These are phyloP conservation scores for Pichia sp. DNA, from an alignment of 1,139 yeast species.

Conservation along the genomic window DNA sequence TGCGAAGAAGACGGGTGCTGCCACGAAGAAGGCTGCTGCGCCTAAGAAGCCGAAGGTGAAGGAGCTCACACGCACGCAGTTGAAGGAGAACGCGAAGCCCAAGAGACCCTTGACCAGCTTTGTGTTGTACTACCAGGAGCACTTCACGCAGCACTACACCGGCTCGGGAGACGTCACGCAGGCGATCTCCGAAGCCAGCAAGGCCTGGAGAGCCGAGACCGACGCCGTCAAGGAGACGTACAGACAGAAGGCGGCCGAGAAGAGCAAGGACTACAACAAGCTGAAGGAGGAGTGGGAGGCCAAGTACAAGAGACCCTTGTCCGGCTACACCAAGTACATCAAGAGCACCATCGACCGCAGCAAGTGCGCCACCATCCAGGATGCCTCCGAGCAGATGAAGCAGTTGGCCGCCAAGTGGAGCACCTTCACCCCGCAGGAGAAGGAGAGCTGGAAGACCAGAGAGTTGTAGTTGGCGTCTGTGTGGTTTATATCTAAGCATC, in stretches of 20 bases:
- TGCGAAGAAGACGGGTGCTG: constrained; percentile 5
- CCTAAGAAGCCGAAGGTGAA: constrained; percentile 10
- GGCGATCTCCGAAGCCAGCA: constrained; percentile 15
- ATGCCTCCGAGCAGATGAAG: constrained; percentile 5
- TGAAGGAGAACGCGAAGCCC: constrained; percentile 24
- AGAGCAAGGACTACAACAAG: constrained; percentile 13
- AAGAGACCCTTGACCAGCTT: constrained; percentile 23
- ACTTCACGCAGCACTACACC: constrained; percentile 14
- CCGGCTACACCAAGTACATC: constrained; percentile 25
- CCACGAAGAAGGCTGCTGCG: constrained; percentile 4
- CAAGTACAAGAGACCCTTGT: constrained; percentile 22
- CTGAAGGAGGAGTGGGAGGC: constrained; percentile 24
- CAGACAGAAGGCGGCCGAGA: constrained; percentile 5
- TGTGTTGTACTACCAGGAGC: constrained; percentile 21
- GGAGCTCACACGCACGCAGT: constrained; percentile 11
- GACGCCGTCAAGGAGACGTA: constrained; percentile 20
- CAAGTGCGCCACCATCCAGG: constrained; percentile 12
- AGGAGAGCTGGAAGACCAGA: constrained; percentile 22
- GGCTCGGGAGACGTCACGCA: constrained; percentile 14
- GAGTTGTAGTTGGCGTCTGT: not conserved
- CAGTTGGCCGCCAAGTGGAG: constrained; percentile 23
- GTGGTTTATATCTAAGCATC: not conserved
- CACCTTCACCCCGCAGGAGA: constrained; percentile 22
- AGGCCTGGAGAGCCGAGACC: constrained; percentile 21
- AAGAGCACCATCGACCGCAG: constrained; percentile 15